Evolutionary conservation across 345 rosid genomes (phyloP).

Genomic region (Lepidium didymum): DNA sequence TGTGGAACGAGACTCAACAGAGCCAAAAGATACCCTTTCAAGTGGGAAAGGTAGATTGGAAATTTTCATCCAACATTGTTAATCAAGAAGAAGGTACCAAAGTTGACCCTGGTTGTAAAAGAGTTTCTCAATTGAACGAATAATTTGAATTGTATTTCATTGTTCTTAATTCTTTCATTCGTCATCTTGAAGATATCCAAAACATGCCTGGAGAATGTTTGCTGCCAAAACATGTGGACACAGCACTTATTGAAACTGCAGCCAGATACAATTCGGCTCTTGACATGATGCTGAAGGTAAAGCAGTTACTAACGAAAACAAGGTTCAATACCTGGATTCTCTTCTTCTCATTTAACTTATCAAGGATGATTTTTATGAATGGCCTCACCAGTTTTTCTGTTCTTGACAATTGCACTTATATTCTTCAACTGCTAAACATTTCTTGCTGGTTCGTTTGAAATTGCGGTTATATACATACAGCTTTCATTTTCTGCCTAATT

Average conservation of each 20-base stretch:
- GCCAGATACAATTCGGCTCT: neutral
- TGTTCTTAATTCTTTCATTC: neutral
- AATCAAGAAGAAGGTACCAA: too few species aligned
- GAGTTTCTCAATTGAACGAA: neutral
- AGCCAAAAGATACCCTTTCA: neutral
- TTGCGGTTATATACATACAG: too few species aligned
- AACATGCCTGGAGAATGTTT: neutral
- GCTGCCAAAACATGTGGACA: neutral
- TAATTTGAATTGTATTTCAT: neutral
- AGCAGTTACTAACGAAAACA: neutral
- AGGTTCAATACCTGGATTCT: neutral
- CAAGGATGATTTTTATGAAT: too few species aligned
- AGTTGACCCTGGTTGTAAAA: neutral
- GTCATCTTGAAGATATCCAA: constrained; percentile 6
- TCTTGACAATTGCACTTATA: too few species aligned
- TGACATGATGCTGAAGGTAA: constrained; percentile 20
- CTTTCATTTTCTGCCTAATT: neutral
- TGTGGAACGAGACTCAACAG: neutral
- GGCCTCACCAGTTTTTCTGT: too few species aligned
- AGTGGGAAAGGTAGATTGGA: neutral
- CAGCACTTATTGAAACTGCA: neutral
- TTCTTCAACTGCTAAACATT: too few species aligned
- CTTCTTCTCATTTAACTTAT: neutral
- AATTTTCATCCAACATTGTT: neutral
- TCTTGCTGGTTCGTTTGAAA: too few species aligned